These are phyloP conservation scores for Fusarium duplospermum DNA, from an alignment of 2,329 filamentous ascomycete species.

Conservation along the genomic window DNA sequence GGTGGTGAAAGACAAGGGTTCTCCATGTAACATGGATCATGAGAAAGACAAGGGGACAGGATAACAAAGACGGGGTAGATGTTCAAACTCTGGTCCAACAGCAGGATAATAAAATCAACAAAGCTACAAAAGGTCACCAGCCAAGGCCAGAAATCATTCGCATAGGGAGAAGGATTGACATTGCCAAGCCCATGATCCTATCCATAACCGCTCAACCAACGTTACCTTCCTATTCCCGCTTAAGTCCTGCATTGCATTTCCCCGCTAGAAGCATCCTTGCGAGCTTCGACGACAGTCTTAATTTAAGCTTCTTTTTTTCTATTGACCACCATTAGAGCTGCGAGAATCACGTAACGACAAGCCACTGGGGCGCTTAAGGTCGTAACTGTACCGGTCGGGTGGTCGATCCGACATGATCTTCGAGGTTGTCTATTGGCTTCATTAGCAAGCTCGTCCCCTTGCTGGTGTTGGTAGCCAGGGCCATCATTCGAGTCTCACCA, in stretches of 20 bases:
- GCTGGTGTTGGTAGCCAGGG: neutral
- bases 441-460: neutral
- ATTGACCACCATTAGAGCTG: neutral
- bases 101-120: neutral
- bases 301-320: constrained; percentile 37
- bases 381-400: neutral
- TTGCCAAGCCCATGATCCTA: constrained; percentile 10
- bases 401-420: neutral
- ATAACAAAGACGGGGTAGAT: neutral
- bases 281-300: constrained; percentile 18
- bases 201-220: neutral
- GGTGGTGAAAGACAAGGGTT: neutral
- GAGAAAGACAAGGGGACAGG: neutral
- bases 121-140: neutral
- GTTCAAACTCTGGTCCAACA: neutral
- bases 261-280: constrained; percentile 19
- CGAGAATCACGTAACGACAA: neutral
- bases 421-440: neutral
- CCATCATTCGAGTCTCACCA: neutral
- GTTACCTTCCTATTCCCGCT: constrained; percentile 41
- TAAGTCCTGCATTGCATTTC: neutral
- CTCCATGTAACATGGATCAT: neutral
- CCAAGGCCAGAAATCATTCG: neutral
- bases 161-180: constrained; percentile 8
- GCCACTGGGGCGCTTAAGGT: neutral